Evolutionary conservation across 1,139 yeast genomes (phyloP).

Genomic region (Suhomyces atakaporum): DNA sequence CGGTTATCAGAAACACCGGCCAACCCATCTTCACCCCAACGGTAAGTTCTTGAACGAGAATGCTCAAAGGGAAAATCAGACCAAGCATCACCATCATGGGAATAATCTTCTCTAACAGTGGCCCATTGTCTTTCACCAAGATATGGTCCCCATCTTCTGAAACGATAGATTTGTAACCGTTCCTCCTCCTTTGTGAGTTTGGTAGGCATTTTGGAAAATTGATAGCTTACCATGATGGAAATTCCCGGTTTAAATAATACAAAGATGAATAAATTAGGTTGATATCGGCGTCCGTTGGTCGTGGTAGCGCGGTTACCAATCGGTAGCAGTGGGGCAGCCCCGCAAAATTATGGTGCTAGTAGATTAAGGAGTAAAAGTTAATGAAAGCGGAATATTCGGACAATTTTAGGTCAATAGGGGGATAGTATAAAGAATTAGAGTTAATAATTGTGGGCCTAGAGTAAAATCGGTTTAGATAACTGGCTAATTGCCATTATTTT

Average conservation of each 20-base stretch:
- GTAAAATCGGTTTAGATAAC: background rate
- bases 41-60: constrained; percentile 76
- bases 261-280: background rate
- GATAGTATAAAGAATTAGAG: too few species aligned
- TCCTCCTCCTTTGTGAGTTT: constrained; percentile 61
- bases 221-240: constrained; percentile 3
- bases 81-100: constrained; percentile 91
- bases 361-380: too few species aligned
- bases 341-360: too few species aligned
- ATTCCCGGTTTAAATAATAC: constrained; percentile 1
- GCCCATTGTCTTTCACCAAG: constrained; percentile 94
- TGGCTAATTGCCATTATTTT: too few species aligned
- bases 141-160: constrained; percentile 84
- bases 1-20: constrained; percentile 91
- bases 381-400: too few species aligned
- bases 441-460: background rate
- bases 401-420: too few species aligned
- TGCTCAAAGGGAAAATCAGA: constrained; percentile 86
- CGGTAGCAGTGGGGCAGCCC: constrained; percentile 1
- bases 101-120: constrained; percentile 91
- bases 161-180: constrained; percentile 61
- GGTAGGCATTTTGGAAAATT: constrained; percentile 8
- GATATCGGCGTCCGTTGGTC: constrained; percentile 1
- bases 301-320: constrained; percentile 7
- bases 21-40: constrained; percentile 98